Evolutionary conservation across 225 moss, liverwort and hornwort species (phyloP), one percentile per base, ranked within the genome.

Genomic region (Sphagnum contortum): DNA sequence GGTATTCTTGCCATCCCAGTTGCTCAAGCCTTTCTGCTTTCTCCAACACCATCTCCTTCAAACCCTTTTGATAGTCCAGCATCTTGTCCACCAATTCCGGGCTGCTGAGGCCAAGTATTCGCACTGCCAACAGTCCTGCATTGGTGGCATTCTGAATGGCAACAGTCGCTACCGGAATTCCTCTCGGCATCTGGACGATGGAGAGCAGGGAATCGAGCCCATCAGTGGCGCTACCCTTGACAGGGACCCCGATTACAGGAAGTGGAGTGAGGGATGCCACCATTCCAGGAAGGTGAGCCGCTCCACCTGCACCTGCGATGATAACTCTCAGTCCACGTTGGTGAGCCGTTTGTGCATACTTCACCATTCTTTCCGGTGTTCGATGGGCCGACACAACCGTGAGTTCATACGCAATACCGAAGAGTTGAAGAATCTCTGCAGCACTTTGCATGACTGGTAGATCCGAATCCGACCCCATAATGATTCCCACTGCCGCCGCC

Each of bases 401-500:
- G 62, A 96, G 55, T 76, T 92, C 87, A 60, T 92, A 92, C 0
- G 69, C 48, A 3, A 96, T 71, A 3, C 83, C 83, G 46, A 92
- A 96, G 2, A 70, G 66, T 9, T 96, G 84, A 6, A 96, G 68
- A 11, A 92, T 79, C 71, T 89, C 85, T 1, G 96, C 96, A n/a
- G 96, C 92, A 60, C 78, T 83, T 50, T 88, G 78, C 96, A 92
- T 96, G 44, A 96, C 90, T 3, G 90, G 90, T 66, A 96, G 70
- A 76, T 92, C 96, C 1, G 96, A 96, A 50, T 92, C 96, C 9
- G 96, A 96, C 0, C 92, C 92, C 96, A 96, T 96, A 49, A 96
- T 92, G 4, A 96, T 89, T 51, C 88, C 80, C 14, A 92, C 83
- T 48, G 81, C 70, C 6, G 92, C 74, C 50, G 47, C 63, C 64